Evolutionary conservation across 306 rosid genomes (phyloP).

Genomic region (Lathyrus tuberosus): DNA sequence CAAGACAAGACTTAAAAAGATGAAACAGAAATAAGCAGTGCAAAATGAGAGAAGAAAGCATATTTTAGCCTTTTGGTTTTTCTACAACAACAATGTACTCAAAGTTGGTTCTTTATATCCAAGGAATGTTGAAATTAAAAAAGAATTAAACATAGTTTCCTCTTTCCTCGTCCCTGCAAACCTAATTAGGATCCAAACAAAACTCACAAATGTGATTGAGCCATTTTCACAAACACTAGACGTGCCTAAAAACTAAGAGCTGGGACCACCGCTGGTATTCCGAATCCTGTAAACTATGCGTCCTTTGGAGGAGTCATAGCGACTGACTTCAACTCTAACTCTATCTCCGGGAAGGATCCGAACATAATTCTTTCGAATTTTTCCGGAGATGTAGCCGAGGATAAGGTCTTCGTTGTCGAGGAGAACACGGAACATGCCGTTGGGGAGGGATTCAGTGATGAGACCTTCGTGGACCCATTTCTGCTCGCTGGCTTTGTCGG

Average conservation of each 20-base stretch:
- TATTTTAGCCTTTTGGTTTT: not conserved
- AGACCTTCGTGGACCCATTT: conserved; percentile 56
- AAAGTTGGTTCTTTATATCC: conserved; percentile 8
- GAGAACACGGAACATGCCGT: conserved; percentile 60
- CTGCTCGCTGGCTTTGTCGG: conserved; percentile 52
- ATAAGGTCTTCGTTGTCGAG: conserved; percentile 56
- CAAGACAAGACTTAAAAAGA: not conserved
- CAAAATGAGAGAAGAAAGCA: conserved; percentile 6
- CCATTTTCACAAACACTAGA: conserved; percentile 35
- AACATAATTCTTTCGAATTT: conserved; percentile 51
- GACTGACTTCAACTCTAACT: conserved; percentile 56
- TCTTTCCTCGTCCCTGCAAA: not conserved
- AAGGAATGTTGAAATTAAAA: not conserved
- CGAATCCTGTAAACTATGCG: conserved; percentile 55
- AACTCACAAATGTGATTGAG: not conserved
- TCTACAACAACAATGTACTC: conserved; percentile 5
- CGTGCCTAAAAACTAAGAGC: conserved; percentile 15
- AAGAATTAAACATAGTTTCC: not conserved
- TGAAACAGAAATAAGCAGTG: conserved; percentile 6
- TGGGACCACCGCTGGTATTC: not conserved
- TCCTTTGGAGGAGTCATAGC: conserved; percentile 56
- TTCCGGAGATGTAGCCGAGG: conserved; percentile 59
- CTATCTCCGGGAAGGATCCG: conserved; percentile 56
- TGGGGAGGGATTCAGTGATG: conserved; percentile 57
- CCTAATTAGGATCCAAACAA: not conserved